Evolutionary conservation across 1,139 yeast species (phyloP), one percentile per base, ranked within the genome.

Genomic region (Geotrichum phurueaensis): DNA sequence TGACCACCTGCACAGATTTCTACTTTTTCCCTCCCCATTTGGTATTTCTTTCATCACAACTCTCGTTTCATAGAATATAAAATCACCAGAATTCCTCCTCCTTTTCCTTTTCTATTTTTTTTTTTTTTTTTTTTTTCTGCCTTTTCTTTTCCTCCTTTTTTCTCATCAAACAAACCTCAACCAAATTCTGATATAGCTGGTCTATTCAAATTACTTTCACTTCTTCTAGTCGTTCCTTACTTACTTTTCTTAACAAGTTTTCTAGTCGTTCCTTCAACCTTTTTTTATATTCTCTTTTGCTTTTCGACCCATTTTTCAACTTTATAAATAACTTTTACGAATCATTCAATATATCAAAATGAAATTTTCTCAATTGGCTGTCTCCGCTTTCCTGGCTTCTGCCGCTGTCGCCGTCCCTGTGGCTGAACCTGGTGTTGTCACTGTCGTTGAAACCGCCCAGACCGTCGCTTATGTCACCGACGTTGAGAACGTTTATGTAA

Each of bases 151-250:
- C n/a, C 39, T 53, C 49, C 20, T 22, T 5, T 29, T 33, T 54
- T 25, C 25, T 45, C 23, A 29, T 50, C 33, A 54, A 45, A 50
- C 9, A 23, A 13, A 39, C 15, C 45, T n/a, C 6, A 13, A 25
- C 29, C 2, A 7, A 51, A 20, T 55, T 49, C 49, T 51, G 50
- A 45, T 49, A 58, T 58, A 58, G 60, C 60, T 58, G 60, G 60
- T 45, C 60, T 58, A 58, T 58, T 36, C 29, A 25, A 36, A 47
- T n/a, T n/a, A 36, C 23, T 47, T 45, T 50, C 36, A 4, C 27
- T 23, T 45, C 52, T 48, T 29, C 39, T 55, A 22, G 33, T 27
- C 29, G 52, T 51, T 54, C 23, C 22, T 36, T 31, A 51, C 39
- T 31, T 39, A 29, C 29, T 25, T 39, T 39, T 15, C 15, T 39